Base-by-base conservation (phyloP, 73 alveolate species). In the Uronychia binucleata region DNA sequence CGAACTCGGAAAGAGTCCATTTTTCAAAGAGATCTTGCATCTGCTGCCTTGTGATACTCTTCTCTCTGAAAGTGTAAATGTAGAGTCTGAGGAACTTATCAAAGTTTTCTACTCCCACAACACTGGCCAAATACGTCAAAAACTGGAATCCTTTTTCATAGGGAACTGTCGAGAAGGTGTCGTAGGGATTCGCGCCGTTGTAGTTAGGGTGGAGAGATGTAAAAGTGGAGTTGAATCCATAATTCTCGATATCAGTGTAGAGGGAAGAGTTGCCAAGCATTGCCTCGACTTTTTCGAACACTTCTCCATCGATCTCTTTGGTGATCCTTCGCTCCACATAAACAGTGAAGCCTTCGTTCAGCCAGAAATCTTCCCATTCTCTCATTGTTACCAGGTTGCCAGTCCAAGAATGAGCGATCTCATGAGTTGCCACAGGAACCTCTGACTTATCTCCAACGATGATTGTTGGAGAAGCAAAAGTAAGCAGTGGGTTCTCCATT, bases 401-500 rank as follows among this genome's bases (percentile, higher is more conserved):
- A 32, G 96, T 93, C 99, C 99, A 98, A 27, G 99, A 96, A 84
- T 98, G 99, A 28, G 98, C 97, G 77, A 98, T 97, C 91, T 98
- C 99, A 86, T 98, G 99, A 26, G 97, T 94, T 29, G 98, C 97
- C 27, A 97, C 97, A 77, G 91, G 87, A 19, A 96, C 95, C 82
- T 97, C 95, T 82, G 98, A 88, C 79, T 96, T 96, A 84, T 98
- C 99, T 0, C 99, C 99, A 30, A 97, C 98, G 46, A 98, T 95
- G 78, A 98, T 90, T 0, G 99, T 95, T 57, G 99, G 99, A 57
- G 99, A 93, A 57, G 97, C 98, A 89, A 97, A 98, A n/a, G 99
- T 97, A 77, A 98, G 91, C 35, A 94, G 95, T 25, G 99, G 99
- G 91, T 98, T 98, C 83, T 98, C 99, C 99, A 98, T 98, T 19